phyloP scores from a whole-genome alignment of 768 basidiomycete genomes.

The Floccularia luteovirens region DNA sequence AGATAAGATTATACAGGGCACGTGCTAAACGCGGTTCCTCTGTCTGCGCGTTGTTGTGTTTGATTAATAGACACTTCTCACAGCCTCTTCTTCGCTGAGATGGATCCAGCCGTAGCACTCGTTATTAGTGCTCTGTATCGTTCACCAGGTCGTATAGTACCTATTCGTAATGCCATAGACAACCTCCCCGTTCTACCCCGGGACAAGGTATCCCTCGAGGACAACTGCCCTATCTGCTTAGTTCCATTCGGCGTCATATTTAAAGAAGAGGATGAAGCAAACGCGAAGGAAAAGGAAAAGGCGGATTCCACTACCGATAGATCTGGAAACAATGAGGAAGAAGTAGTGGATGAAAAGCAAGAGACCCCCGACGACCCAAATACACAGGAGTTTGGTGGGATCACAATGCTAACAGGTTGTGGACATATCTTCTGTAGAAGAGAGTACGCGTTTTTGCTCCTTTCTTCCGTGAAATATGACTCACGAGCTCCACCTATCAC shows the following conservation, averaged over 20 bases:
- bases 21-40: not conserved
- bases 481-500: conserved; percentile 1
- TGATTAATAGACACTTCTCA: not conserved
- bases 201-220: conserved; percentile 34
- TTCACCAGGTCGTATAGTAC: conserved; percentile 15
- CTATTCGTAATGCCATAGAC: conserved; percentile 32
- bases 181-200: conserved; percentile 33
- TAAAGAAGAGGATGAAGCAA: conserved; percentile 14
- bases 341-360: conserved; percentile 7
- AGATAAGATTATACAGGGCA: too few species aligned
- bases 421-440: conserved; percentile 62
- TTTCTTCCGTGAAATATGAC: conserved; percentile 2
- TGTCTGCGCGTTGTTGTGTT: not conserved
- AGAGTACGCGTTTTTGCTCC: conserved; percentile 33
- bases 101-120: conserved; percentile 2
- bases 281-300: conserved; percentile 3
- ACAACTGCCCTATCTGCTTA: conserved; percentile 63
- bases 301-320: conserved; percentile 2
- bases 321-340: conserved; percentile 1
- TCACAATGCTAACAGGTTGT: conserved; percentile 53
- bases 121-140: conserved; percentile 1
- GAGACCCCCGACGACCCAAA: not conserved
- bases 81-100: not conserved
- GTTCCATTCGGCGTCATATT: conserved; percentile 40
- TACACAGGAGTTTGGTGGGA: conserved; percentile 22